Conservation (phyloP, 495 filamentous ascomycete species). For the Glonium stellatum region DNA sequence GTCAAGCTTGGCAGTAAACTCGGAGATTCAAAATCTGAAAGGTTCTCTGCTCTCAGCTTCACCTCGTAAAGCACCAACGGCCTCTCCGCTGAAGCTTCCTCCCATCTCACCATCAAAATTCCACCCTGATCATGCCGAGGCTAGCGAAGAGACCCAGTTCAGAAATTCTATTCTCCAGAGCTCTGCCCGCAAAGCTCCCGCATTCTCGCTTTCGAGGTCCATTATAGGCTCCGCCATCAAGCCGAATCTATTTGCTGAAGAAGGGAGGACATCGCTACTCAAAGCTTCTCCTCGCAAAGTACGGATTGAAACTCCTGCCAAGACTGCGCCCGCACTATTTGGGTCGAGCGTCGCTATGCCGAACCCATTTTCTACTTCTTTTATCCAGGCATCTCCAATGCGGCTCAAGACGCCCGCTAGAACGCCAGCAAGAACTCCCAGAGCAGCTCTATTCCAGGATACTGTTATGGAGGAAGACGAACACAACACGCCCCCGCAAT, state of each 20-base stretch:
- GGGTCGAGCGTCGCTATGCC: neutral
- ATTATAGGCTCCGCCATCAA: neutral
- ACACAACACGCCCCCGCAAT: neutral
- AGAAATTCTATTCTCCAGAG: neutral
- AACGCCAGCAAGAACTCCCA: neutral
- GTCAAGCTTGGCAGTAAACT: neutral
- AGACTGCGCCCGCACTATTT: neutral
- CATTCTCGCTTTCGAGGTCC: neutral
- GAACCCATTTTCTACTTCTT: neutral
- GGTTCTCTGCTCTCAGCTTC: neutral
- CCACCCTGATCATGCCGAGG: neutral
- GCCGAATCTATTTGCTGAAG: neutral
- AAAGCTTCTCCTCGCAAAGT: constrained; percentile 1
- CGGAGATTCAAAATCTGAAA: neutral
- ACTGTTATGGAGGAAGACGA: neutral
- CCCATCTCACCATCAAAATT: neutral
- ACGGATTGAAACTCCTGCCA: neutral
- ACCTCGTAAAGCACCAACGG: neutral
- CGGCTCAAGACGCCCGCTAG: neutral
- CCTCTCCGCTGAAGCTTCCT: neutral
- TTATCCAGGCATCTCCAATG: neutral
- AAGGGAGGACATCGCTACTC: neutral
- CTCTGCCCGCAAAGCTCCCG: neutral
- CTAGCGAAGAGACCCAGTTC: neutral
- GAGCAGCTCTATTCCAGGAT: neutral